These are phyloP conservation scores for Trichoderma endophyticum DNA, from an alignment of 2,329 filamentous ascomycete species.

Conservation along the genomic window DNA sequence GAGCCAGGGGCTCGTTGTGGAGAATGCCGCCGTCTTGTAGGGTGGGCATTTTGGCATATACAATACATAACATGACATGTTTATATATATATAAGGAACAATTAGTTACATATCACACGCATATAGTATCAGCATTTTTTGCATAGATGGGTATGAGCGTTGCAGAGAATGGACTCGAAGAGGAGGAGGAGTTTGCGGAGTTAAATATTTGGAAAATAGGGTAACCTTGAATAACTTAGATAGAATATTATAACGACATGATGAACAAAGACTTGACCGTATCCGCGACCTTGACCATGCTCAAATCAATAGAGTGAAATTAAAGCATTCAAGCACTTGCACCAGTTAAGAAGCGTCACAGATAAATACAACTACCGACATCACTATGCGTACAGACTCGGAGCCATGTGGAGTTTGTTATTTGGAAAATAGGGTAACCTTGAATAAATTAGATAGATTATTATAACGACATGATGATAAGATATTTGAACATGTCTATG, in stretches of 20 bases:
- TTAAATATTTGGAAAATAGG: not conserved
- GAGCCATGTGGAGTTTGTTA: not conserved
- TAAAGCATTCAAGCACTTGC: no score
- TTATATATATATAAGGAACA: not conserved
- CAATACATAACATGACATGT: not conserved
- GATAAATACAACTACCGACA: not conserved
- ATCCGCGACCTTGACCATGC: not conserved
- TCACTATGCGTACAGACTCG: not conserved
- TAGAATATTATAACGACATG: not conserved
- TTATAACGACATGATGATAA: no score
- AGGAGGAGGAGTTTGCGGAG: not conserved
- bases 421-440: no score
- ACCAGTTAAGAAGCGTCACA: not conserved
- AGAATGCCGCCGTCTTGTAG: slow-evolving; percentile 67
- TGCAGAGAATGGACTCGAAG: not conserved
- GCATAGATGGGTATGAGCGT: not conserved
- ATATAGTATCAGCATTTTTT: not conserved
- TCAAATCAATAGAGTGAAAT: not conserved
- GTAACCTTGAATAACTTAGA: not conserved
- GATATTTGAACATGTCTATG: no score
- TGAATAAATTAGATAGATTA: no score
- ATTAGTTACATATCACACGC: not conserved
- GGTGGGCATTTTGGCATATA: not conserved
- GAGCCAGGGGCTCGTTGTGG: slow-evolving; percentile 75
- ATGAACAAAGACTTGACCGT: not conserved